Base-by-base conservation (phyloP, 805 yeast genomes). In the Teunomyces atbi region DNA sequence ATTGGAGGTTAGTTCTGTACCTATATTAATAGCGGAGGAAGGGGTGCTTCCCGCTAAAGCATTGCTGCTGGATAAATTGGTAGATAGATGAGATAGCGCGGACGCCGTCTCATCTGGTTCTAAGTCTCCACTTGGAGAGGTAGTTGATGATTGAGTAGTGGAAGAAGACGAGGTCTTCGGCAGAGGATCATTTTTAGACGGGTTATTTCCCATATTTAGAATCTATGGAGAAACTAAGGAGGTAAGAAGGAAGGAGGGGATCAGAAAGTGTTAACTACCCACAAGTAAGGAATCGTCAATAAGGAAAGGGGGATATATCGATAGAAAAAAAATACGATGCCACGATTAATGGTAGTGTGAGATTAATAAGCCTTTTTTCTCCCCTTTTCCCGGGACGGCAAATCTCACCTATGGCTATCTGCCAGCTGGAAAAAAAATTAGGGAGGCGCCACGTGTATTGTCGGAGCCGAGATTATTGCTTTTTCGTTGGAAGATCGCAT, bases 171-270 rank as follows among this genome's bases (percentile, higher is more conserved):
- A 67, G 59, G 60, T 59, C 54, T 60, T 69, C 76, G 76, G 74
- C 66, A 68, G 74, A 60, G 74, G 71, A 45, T 72, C 77, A 68
- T 70, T 64, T 61, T 70, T 71, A 49, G 84, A 79, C 73, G 84
- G 84, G 83, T 79, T 79, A 69, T 79, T 80, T 69, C 86, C 84
- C 84, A 80, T 80, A 59, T 47, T 45, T 58, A 37, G 36, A 19
- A 26, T 20, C 39, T 36, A 20, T 11, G 28, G 15, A 12, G 39
- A 21, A 36, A 13, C 39, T 12, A 21, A n/a, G 27, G 28, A 13
- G 6, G 36, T 7, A n/a, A 21, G 28, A 20, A 12, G 30, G 5
- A n/a, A n/a, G 18, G 20, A 34, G 12, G n/a, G 19, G 34, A 18
- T n/a, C 34, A 39, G 42, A 27, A 12, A 23, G 35, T 28, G 26